phyloP scores from a whole-genome alignment of 2,329 filamentous ascomycete genomes.

The Leptographium radiaticola region DNA sequence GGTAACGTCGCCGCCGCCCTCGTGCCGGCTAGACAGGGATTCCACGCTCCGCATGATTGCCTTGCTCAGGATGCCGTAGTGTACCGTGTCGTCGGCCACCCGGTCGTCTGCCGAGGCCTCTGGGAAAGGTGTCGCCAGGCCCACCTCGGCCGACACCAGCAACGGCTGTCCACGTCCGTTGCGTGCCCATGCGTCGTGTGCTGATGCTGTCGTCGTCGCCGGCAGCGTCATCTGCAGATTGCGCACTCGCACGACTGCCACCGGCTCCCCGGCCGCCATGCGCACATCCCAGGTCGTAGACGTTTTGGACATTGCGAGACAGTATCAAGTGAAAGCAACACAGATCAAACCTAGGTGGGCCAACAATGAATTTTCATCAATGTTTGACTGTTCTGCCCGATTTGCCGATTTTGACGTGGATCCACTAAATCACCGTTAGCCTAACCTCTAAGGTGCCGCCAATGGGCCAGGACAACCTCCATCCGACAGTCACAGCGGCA shows the following conservation, averaged over 20 bases:
- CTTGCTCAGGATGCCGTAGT: constrained; percentile 63
- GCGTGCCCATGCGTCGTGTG: constrained; percentile 55
- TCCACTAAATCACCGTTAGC: no score
- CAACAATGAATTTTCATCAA: neutral
- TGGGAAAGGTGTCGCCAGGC: constrained; percentile 39
- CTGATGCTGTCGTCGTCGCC: constrained; percentile 17
- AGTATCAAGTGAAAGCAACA: neutral
- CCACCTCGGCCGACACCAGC: constrained; percentile 45
- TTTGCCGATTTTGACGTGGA: no score
- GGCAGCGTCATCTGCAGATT: constrained; percentile 45
- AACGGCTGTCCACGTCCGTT: constrained; percentile 45
- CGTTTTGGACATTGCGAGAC: no score
- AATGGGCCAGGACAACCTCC: no score
- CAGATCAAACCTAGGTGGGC: neutral
- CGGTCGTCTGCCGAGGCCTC: constrained; percentile 45
- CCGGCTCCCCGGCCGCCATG: constrained; percentile 28
- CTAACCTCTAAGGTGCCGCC: no score
- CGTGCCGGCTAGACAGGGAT: neutral
- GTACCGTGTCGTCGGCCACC: constrained; percentile 56
- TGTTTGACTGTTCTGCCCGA: no score
- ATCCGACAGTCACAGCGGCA: no score
- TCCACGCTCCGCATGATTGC: constrained; percentile 36
- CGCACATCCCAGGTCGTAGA: constrained; percentile 19
- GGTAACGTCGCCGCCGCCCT: constrained; percentile 12
- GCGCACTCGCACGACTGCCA: constrained; percentile 43